Conservation (phyloP, 257 asterid species). For the Fraxinus excelsior region DNA sequence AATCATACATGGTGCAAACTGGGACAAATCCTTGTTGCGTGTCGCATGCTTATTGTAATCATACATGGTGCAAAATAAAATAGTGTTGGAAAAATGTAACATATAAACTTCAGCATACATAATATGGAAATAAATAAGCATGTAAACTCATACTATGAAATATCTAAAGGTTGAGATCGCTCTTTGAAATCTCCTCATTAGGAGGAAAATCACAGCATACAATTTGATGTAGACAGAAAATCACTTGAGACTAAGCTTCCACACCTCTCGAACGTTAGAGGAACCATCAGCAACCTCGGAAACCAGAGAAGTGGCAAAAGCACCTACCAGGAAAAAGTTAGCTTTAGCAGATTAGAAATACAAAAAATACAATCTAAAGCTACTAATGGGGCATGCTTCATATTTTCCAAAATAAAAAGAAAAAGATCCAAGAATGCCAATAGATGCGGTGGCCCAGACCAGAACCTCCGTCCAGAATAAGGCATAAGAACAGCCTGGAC, state of each 20-base stretch:
- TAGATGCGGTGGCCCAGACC: not conserved
- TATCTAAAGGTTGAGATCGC: no score
- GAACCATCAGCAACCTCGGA: slow-evolving; percentile 91
- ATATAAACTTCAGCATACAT: not conserved
- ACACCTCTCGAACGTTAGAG: slow-evolving; percentile 89
- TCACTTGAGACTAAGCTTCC: slow-evolving; percentile 76
- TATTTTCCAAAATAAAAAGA: not conserved
- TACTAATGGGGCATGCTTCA: not conserved
- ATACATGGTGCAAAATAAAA: no score
- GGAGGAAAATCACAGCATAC: not conserved
- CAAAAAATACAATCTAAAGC: not conserved
- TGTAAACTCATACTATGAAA: no score
- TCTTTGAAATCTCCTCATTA: no score
- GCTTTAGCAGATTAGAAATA: slow-evolving; percentile 12
- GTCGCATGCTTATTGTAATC: no score
- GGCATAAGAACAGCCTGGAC: not conserved
- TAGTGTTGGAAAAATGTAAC: no score
- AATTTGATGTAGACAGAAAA: not conserved
- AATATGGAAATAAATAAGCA: no score
- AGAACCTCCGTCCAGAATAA: not conserved
- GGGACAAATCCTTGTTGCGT: no score
- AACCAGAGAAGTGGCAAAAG: slow-evolving; percentile 54
- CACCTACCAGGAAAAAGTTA: slow-evolving; percentile 42
- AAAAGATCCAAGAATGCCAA: not conserved
- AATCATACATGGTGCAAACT: no score